Conservation (phyloP, 2,329 filamentous ascomycete species). For the Aspergillus unguis region DNA sequence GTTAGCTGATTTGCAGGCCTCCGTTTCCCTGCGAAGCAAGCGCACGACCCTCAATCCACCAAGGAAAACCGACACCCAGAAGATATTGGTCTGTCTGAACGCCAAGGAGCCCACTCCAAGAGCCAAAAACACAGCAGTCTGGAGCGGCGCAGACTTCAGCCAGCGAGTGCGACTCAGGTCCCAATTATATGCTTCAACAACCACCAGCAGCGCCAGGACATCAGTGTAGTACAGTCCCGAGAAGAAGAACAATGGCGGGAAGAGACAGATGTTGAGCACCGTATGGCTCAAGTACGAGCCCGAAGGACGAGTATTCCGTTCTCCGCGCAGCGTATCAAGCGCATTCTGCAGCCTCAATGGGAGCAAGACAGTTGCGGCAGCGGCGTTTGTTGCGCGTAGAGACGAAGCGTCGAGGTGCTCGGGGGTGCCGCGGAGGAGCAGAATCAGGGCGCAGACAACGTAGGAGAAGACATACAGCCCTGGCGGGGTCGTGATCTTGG, state of each 20-base stretch:
- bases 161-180: slow-evolving; percentile 37
- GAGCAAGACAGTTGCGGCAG: slow-evolving; percentile 34
- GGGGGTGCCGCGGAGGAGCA: slow-evolving; percentile 27
- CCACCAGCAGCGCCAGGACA: slow-evolving; percentile 72
- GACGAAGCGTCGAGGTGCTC: slow-evolving; percentile 32
- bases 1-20: slow-evolving; percentile 26
- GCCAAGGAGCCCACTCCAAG: slow-evolving; percentile 65
- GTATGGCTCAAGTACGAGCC: slow-evolving; percentile 37
- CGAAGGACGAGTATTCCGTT: slow-evolving; percentile 28
- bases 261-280: slow-evolving; percentile 75
- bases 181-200: slow-evolving; percentile 65
- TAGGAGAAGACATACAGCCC: slow-evolving; percentile 66
- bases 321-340: slow-evolving; percentile 47
- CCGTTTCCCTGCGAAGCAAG: slow-evolving; percentile 29
- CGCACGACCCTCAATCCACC: slow-evolving; percentile 45
- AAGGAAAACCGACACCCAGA: slow-evolving; percentile 69
- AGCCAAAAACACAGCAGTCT: slow-evolving; percentile 43
- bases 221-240: slow-evolving; percentile 95
- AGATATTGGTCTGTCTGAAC: slow-evolving; percentile 94
- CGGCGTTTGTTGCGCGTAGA: slow-evolving; percentile 39
- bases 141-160: slow-evolving; percentile 19
- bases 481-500: slow-evolving; percentile 95
- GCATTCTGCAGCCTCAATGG: slow-evolving; percentile 53
- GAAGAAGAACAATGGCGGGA: slow-evolving; percentile 94
- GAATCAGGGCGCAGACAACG: slow-evolving; percentile 30